phyloP scores from a whole-genome alignment of 257 asterid genomes.

The Solanum chaucha region DNA sequence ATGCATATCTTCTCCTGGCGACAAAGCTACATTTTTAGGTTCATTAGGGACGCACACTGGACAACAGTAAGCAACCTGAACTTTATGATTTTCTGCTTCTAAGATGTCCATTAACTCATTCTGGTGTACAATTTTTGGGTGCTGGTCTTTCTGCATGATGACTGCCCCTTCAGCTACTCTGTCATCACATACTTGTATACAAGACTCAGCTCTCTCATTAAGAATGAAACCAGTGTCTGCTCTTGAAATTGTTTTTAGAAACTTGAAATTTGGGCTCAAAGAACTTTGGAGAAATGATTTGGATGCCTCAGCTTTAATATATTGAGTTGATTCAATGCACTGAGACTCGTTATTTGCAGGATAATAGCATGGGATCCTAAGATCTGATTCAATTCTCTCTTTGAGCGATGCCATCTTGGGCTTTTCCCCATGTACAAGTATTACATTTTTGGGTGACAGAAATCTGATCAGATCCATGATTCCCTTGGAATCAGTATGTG shows the following conservation, averaged over 20 bases:
- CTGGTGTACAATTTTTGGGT: too few relatives aligned
- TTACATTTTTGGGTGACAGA: slow-evolving; percentile 77
- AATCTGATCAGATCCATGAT: slow-evolving; percentile 80
- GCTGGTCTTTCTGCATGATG: too few relatives aligned
- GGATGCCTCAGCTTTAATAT: slow-evolving; percentile 47
- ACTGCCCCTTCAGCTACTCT: too few relatives aligned
- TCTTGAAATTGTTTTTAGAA: slow-evolving; percentile 19
- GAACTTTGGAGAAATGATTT: slow-evolving; percentile 46
- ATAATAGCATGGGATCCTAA: slow-evolving; percentile 43
- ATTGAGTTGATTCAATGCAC: slow-evolving; percentile 42
- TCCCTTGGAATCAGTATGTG: slow-evolving; percentile 94
- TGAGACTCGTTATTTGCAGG: slow-evolving; percentile 69
- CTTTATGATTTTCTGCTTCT: too few relatives aligned
- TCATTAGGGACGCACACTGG: too few relatives aligned
- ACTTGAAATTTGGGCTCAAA: slow-evolving; percentile 58
- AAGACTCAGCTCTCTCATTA: slow-evolving; percentile 4
- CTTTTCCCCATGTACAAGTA: slow-evolving; percentile 84
- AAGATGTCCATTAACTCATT: too few relatives aligned
- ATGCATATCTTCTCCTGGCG: too few relatives aligned
- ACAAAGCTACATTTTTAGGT: too few relatives aligned
- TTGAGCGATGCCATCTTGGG: slow-evolving; percentile 59
- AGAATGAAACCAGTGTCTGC: slow-evolving; percentile 7
- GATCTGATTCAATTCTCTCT: slow-evolving; percentile 46
- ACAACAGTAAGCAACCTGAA: too few relatives aligned
- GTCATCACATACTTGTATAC: too few relatives aligned